Evolutionary conservation across 805 yeast genomes (phyloP).

Genomic region (Saccharomycopsis vini): DNA sequence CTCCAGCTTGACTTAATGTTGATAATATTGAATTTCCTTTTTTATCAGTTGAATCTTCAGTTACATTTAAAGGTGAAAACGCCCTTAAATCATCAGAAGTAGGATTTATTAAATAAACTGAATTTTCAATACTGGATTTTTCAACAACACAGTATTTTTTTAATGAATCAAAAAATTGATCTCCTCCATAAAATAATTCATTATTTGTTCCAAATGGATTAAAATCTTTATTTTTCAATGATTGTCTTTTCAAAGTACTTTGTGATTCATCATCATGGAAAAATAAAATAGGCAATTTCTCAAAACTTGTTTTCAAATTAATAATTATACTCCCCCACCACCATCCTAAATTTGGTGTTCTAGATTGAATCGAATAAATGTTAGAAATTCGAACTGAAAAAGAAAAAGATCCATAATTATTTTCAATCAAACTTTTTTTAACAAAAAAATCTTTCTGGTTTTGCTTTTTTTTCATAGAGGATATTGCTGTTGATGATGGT

Average conservation of each 20-base stretch:
- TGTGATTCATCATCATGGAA: conserved; percentile 88
- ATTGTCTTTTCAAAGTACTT: conserved; percentile 57
- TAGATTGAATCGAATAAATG: conserved; percentile 70
- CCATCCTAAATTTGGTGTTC: conserved; percentile 79
- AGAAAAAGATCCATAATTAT: conserved; percentile 41
- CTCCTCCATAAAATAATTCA: conserved; percentile 84
- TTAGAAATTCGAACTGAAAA: conserved; percentile 53
- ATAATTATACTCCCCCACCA: conserved; percentile 87
- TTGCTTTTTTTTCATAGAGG: background rate
- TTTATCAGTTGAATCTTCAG: conserved; percentile 21
- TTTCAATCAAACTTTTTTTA: conserved; percentile 7
- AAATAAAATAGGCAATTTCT: conserved; percentile 70
- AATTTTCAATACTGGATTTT: conserved; percentile 60
- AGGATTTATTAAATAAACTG: conserved; percentile 73
- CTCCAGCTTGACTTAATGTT: too few relatives aligned
- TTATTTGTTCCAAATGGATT: conserved; percentile 54
- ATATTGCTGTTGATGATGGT: too few relatives aligned
- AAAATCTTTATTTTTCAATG: conserved; percentile 51
- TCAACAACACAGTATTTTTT: conserved; percentile 51
- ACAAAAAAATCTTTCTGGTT: conserved; percentile 6
- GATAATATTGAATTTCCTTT: background rate
- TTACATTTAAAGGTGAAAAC: conserved; percentile 39
- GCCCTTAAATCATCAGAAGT: conserved; percentile 53
- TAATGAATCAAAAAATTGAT: conserved; percentile 54
- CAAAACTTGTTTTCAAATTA: conserved; percentile 41